Evolutionary conservation across 164 flowering plant genomes (phyloP).

Genomic region (Magnolia officinalis): DNA sequence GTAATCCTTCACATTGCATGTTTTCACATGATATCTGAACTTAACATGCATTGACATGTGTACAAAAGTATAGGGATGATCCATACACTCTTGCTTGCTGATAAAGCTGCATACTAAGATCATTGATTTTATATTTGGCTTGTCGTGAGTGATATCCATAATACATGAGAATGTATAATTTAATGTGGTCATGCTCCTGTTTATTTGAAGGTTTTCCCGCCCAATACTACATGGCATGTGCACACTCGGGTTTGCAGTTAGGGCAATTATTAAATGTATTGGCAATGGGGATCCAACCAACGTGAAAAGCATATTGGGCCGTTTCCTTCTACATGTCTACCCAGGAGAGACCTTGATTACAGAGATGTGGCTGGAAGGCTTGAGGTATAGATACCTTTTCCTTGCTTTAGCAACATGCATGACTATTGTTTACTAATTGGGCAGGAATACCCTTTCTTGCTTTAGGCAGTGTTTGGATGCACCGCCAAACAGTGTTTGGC

Average conservation of each 20-base stretch:
- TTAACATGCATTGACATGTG: no score
- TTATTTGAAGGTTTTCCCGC: constrained; percentile 62
- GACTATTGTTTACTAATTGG: neutral
- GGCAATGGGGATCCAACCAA: constrained; percentile 66
- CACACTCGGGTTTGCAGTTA: constrained; percentile 86
- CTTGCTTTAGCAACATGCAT: neutral
- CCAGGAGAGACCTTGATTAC: constrained; percentile 90
- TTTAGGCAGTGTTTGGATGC: neutral
- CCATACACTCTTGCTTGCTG: no score
- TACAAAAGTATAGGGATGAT: no score
- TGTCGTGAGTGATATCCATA: neutral
- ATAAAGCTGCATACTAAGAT: neutral
- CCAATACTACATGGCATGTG: constrained; percentile 94
- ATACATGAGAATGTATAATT: neutral
- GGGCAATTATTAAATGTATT: constrained; percentile 69
- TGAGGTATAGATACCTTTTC: constrained; percentile 36
- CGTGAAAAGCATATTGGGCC: constrained; percentile 61
- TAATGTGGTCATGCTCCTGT: neutral
- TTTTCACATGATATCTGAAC: no score
- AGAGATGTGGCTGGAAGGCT: constrained; percentile 89
- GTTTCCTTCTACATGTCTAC: constrained; percentile 84
- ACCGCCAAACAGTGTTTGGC: neutral
- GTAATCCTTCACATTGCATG: no score
- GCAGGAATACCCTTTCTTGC: neutral
- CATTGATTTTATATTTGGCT: neutral